Percentiles rank a stretch among this genome's conserved stretches.
phyloP scores from a whole-genome alignment of 805 yeast genomes.

The Spathaspora arborariae region DNA sequence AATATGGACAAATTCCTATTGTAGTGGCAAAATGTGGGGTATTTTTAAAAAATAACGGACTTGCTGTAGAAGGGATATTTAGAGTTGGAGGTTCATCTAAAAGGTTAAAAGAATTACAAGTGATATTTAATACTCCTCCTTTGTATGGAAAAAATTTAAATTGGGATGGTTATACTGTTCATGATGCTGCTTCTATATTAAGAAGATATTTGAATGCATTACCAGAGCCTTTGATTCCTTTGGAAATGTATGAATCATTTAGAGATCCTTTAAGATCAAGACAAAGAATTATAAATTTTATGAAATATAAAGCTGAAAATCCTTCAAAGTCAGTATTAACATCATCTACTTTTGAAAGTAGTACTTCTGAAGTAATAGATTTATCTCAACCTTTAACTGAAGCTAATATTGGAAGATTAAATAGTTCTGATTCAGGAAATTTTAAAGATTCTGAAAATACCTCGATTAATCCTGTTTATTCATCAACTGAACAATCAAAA shows the following conservation, averaged over 20 bases:
- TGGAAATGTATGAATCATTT: slow-evolving; percentile 69
- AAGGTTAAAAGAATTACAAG: slow-evolving; percentile 81
- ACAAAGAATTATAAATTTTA: slow-evolving; percentile 61
- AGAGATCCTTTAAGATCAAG: slow-evolving; percentile 68
- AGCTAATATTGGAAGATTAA: slow-evolving; percentile 28
- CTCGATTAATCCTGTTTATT: background rate
- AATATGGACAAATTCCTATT: slow-evolving; percentile 86
- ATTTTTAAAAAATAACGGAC: slow-evolving; percentile 70
- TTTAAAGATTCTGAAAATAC: background rate
- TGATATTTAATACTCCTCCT: slow-evolving; percentile 81
- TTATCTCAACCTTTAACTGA: slow-evolving; percentile 27
- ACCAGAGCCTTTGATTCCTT: slow-evolving; percentile 90
- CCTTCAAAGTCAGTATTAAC: slow-evolving; percentile 18
- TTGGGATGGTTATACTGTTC: slow-evolving; percentile 95
- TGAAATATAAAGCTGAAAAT: slow-evolving; percentile 54
- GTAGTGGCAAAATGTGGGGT: slow-evolving; percentile 96
- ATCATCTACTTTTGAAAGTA: background rate
- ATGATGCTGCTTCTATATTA: slow-evolving; percentile 90
- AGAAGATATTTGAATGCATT: slow-evolving; percentile 82
- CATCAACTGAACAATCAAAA: background rate
- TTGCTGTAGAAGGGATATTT: slow-evolving; percentile 85
- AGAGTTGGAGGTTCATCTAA: slow-evolving; percentile 89
- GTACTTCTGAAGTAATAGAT: slow-evolving; percentile 5
- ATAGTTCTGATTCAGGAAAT: slow-evolving; percentile 13
- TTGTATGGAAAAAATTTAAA: slow-evolving; percentile 80